These are phyloP conservation scores for Fusarium pseudocircinatum DNA, from an alignment of 2,329 filamentous ascomycete species.

Conservation along the genomic window DNA sequence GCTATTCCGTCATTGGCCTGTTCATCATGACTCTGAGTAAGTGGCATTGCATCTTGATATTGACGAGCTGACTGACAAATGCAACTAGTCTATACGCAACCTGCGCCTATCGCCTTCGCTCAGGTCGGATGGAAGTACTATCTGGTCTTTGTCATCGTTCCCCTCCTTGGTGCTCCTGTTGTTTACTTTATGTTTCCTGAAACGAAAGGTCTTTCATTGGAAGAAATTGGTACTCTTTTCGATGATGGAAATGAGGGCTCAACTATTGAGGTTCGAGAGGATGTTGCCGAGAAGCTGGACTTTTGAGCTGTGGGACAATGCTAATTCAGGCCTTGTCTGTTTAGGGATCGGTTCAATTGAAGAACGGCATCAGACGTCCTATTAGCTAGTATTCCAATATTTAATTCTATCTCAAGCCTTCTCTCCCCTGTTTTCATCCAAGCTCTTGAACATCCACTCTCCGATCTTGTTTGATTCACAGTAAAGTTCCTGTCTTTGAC, in stretches of 20 bases:
- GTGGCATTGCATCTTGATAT: background rate
- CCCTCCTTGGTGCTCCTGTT: background rate
- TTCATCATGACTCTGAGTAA: background rate
- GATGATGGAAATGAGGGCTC: background rate
- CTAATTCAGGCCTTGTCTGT: too few relatives aligned
- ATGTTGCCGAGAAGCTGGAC: background rate
- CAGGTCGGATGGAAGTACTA: background rate
- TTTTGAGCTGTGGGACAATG: background rate
- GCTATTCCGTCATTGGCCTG: background rate
- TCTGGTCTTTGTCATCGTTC: background rate
- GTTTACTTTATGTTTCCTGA: background rate
- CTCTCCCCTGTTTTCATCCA: background rate
- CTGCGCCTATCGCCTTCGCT: background rate
- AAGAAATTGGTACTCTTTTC: background rate
- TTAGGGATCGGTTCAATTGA: background rate
- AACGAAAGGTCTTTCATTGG: background rate
- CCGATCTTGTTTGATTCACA: too few relatives aligned
- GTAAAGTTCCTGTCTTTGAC: too few relatives aligned
- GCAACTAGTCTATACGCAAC: background rate
- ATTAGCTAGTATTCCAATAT: background rate
- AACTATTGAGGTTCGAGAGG: background rate
- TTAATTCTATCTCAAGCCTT: background rate
- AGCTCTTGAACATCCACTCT: too few relatives aligned
- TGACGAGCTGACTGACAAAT: accelerated
- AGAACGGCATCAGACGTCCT: accelerated